A percentile compares a stretch with the other conserved stretches of the same genome.
These are phyloP conservation scores for Claviceps purpurea DNA, from an alignment of 2,329 filamentous ascomycete genomes.

Conservation along the genomic window DNA sequence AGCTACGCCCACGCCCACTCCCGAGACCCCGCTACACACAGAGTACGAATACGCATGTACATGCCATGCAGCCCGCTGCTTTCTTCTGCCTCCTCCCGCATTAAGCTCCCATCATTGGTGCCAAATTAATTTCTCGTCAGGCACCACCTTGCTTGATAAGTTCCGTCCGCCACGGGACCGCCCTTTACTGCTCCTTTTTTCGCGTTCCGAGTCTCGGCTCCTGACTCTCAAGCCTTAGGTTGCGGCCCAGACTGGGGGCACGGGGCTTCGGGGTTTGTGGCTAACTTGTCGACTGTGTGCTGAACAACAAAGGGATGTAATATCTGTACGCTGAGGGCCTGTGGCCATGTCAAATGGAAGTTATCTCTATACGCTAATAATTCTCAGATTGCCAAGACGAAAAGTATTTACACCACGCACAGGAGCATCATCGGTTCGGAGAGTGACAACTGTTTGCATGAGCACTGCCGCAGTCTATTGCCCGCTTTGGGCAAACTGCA, in stretches of 20 bases:
- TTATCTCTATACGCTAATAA: no score
- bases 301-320: no score
- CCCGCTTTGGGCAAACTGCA: background rate
- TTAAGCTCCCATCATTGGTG: background rate
- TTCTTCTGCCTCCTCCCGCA: background rate
- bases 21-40: background rate
- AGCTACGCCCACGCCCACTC: background rate
- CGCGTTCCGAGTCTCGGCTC: background rate
- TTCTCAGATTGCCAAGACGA: no score
- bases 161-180: background rate
- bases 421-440: background rate
- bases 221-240: no score
- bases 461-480: background rate
- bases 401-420: no score
- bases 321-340: no score
- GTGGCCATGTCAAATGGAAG: no score
- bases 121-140: background rate
- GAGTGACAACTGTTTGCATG: background rate
- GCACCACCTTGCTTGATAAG: no score
- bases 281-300: no score
- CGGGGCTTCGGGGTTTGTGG: no score
- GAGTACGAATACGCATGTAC: background rate
- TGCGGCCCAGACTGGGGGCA: no score
- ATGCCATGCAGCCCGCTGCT: background rate
- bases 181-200: background rate